Base-by-base conservation (phyloP, 345 rosid genomes). In the Nephelium lappaceum region DNA sequence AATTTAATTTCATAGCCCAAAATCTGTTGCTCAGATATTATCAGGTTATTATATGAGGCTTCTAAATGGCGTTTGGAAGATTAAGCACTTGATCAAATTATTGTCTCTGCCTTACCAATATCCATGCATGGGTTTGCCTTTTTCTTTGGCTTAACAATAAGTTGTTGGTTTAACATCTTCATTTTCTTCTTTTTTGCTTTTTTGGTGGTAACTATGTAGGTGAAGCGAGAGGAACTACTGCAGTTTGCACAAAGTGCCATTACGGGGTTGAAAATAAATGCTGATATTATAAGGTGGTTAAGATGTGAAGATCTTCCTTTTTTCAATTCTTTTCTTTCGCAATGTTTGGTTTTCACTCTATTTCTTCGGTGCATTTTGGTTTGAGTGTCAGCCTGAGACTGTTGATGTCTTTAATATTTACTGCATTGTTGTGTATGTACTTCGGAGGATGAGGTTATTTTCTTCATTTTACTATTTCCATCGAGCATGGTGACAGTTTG, bases 171-270 rank as follows among this genome's bases (percentile, higher is more conserved):
- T 80, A 69, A 72, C 24, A 38, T 76, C 10, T 49, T 73, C 21
- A 7, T 66, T 77, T 60, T 79, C 23, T 38, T 71, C 62, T 61
- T 24, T 19, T 53, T 16, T 43, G 63, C 14, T 47, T 58, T 24
- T 70, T 19, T 76, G 51, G 43, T 64, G 63, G 47, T 69, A 19
- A 51, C 27, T 84, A 69, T 81, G 14, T 73, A 96, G 99, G 99
- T 91, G 81, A 95, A 95, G 88, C 90, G 92, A 57, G 99, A 95
- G 84, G 99, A 95, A 83, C 81, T 95, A 82, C 99, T 95, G 84
- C 99, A 93, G 74, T 95, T 95, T 87, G 97, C 93, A 23, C 98
- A 88, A 87, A 74, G 85, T 73, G 96, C 99, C 68, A 85, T 95
- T 80, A 81, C 97, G 15, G 98, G 99, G 75, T 85, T 95, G 85